Evolutionary conservation across 495 filamentous ascomycete genomes (phyloP).

Genomic region (Glonium stellatum): DNA sequence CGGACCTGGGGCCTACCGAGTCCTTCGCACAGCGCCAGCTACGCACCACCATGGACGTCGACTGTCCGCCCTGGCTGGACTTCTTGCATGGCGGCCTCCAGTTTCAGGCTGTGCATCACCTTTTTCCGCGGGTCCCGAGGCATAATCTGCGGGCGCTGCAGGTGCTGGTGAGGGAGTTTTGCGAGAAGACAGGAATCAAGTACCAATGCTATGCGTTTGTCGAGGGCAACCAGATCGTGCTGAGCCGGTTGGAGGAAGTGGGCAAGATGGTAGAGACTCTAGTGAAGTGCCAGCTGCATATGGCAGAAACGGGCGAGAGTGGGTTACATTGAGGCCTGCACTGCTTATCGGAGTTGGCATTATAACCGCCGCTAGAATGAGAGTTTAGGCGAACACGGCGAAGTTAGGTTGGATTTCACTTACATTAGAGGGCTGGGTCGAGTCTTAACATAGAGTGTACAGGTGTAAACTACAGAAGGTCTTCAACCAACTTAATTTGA

Average conservation of each 20-base stretch:
- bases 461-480: no score
- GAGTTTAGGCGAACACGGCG: no score
- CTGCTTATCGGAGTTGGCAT: no score
- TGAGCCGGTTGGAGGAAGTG: constrained; percentile 38
- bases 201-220: constrained; percentile 42
- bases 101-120: constrained; percentile 46
- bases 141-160: constrained; percentile 43
- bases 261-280: constrained; percentile 39
- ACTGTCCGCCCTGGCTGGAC: constrained; percentile 45
- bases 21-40: constrained; percentile 46
- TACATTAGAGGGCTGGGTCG: no score
- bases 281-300: constrained; percentile 40
- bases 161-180: constrained; percentile 40
- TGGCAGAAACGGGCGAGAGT: constrained; percentile 40
- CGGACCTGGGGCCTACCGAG: constrained; percentile 42
- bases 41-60: constrained; percentile 46
- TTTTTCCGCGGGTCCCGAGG: constrained; percentile 43
- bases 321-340: constrained; percentile 12
- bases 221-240: constrained; percentile 40
- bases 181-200: constrained; percentile 39
- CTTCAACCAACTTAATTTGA: no score
- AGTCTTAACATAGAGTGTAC: no score
- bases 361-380: no score
- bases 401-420: no score
- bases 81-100: constrained; percentile 45